Evolutionary conservation across 2,329 filamentous ascomycete genomes (phyloP).

Genomic region (Aureobasidium subglaciale): DNA sequence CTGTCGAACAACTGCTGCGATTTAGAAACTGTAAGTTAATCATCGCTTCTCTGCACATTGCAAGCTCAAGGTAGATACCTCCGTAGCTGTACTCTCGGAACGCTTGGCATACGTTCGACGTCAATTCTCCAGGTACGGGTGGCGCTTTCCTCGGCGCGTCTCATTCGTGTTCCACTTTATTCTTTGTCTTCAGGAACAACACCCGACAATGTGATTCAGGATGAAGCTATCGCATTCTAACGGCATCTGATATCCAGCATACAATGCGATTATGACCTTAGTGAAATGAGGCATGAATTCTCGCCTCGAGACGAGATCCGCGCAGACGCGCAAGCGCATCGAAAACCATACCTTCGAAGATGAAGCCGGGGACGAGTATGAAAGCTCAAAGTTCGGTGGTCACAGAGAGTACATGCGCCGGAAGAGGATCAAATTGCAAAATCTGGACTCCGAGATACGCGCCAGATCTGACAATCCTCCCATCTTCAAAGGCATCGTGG

Average conservation of each 20-base stretch:
- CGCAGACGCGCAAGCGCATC: constrained; percentile 55
- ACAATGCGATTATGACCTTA: background rate
- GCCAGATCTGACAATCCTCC: constrained; percentile 65
- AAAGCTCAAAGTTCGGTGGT: constrained; percentile 76
- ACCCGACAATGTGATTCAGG: background rate
- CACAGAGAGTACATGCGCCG: constrained; percentile 88
- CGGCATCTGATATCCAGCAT: background rate
- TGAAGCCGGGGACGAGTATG: constrained; percentile 87
- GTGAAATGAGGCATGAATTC: constrained; percentile 48
- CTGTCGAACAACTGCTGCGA: too few relatives aligned
- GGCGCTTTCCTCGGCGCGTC: constrained; percentile 2
- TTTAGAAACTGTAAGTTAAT: too few relatives aligned
- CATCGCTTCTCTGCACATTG: too few relatives aligned
- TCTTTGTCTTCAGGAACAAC: background rate
- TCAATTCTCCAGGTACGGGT: background rate
- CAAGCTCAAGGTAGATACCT: too few relatives aligned
- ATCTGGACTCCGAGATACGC: constrained; percentile 77
- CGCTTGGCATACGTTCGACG: background rate
- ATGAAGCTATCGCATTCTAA: background rate
- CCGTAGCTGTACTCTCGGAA: too few relatives aligned
- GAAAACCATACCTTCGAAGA: constrained; percentile 66
- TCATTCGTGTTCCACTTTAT: constrained; percentile 7
- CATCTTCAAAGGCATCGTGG: constrained; percentile 86
- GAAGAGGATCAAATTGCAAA: constrained; percentile 96
- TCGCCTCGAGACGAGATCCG: constrained; percentile 53